Percentiles rank a stretch among this genome's conserved stretches.
Evolutionary conservation across 345 rosid genomes (phyloP).

Genomic region (Isatis tinctoria): DNA sequence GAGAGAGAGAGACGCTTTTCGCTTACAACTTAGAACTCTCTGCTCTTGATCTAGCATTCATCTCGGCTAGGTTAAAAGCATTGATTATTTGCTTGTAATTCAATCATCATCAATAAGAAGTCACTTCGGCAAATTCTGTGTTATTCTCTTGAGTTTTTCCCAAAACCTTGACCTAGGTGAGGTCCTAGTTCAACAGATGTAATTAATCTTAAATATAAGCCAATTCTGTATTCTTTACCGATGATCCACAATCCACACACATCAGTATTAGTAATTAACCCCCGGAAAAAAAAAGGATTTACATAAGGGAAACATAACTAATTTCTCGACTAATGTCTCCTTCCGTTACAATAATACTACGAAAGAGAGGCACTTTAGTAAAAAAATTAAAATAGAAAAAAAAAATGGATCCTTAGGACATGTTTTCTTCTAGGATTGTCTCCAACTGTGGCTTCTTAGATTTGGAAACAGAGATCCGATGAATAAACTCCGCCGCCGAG

Average conservation of each 20-base stretch:
- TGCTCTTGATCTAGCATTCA: too few relatives aligned
- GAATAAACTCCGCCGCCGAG: slow-evolving; percentile 45
- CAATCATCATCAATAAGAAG: too few relatives aligned
- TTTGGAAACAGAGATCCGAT: slow-evolving; percentile 56
- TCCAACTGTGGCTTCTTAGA: slow-evolving; percentile 79
- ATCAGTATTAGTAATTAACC: background rate
- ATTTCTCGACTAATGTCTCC: slow-evolving; percentile 1
- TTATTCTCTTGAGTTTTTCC: too few relatives aligned
- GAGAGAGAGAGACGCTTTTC: too few relatives aligned
- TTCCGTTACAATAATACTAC: slow-evolving; percentile 4
- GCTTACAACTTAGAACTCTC: too few relatives aligned
- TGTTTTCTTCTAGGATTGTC: slow-evolving; percentile 59
- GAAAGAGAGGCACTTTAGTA: background rate
- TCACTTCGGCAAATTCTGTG: too few relatives aligned
- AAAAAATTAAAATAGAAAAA: background rate
- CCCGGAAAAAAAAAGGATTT: background rate
- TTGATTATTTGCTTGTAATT: too few relatives aligned
- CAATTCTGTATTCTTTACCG: background rate
- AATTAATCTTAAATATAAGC: background rate
- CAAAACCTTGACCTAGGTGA: too few relatives aligned
- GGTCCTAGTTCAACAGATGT: too few relatives aligned
- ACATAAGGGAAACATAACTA: background rate
- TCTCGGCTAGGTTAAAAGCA: too few relatives aligned
- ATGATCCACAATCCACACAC: background rate
- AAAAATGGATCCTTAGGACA: background rate